These are phyloP conservation scores for Saccharomyces paradoxus DNA, from an alignment of 805 yeast species.

Conservation along the genomic window DNA sequence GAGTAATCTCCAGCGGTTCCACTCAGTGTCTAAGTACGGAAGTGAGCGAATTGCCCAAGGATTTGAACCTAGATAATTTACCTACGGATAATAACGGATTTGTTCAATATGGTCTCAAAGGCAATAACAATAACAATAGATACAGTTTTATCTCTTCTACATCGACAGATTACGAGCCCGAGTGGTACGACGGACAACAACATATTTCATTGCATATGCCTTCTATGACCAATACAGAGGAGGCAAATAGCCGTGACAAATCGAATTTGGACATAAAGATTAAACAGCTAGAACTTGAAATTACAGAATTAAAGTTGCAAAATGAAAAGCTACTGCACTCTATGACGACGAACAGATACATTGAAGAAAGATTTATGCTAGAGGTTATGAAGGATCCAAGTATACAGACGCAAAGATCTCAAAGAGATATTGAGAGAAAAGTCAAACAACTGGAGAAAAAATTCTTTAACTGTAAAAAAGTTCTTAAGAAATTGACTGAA, in stretches of 20 bases:
- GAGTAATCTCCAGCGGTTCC: not conserved
- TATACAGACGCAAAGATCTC: not conserved
- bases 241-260: constrained; percentile 1
- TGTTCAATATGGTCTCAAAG: constrained; percentile 8
- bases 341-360: constrained; percentile 19
- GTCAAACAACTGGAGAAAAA: constrained; percentile 25
- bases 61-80: constrained; percentile 13
- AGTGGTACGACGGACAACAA: constrained; percentile 10
- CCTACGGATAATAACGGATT: constrained; percentile 19
- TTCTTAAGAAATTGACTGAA: constrained; percentile 17
- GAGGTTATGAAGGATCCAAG: constrained; percentile 10
- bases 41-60: constrained; percentile 9
- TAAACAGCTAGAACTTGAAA: constrained; percentile 28
- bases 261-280: constrained; percentile 21
- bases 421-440: constrained; percentile 17
- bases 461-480: constrained; percentile 22
- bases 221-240: constrained; percentile 1
- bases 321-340: constrained; percentile 28
- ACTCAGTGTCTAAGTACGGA: not conserved
- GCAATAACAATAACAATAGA: constrained; percentile 19
- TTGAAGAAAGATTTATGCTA: constrained; percentile 21
- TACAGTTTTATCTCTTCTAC: constrained; percentile 28
- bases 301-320: constrained; percentile 27
- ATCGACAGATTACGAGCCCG: constrained; percentile 24
- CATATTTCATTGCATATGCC: constrained; percentile 2